A percentile compares a stretch with the other conserved stretches of the same genome.
These are phyloP conservation scores for Wickerhamiella sorbophila DNA, from an alignment of 805 yeast genomes.

Conservation along the genomic window DNA sequence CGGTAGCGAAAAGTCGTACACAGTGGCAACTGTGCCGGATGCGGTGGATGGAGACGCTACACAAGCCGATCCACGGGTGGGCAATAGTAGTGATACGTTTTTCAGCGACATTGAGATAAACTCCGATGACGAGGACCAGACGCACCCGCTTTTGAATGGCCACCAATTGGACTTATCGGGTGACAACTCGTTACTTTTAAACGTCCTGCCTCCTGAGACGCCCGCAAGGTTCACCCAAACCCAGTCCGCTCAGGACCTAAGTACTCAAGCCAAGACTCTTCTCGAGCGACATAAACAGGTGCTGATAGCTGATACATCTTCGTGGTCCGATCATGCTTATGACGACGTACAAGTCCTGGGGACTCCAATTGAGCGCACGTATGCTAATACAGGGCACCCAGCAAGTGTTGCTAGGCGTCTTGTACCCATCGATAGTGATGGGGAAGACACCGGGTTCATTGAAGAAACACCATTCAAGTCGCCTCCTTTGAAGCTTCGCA, in stretches of 20 bases:
- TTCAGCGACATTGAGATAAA: background rate
- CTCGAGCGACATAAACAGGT: background rate
- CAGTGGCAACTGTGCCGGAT: no score
- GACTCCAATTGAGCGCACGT: background rate
- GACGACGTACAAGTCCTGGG: constrained; percentile 1
- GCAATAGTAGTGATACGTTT: background rate
- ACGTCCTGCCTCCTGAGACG: background rate
- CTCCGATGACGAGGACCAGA: background rate
- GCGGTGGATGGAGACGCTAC: background rate
- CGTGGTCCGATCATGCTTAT: background rate
- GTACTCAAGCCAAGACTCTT: background rate
- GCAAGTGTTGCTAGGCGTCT: no score
- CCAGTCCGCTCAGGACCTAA: background rate
- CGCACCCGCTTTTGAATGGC: background rate
- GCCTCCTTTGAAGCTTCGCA: background rate
- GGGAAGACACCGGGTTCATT: constrained; percentile 4
- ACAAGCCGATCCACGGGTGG: background rate
- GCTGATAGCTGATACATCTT: background rate
- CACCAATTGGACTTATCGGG: background rate
- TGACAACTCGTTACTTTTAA: background rate
- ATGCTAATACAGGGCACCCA: background rate
- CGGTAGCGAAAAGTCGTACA: no score
- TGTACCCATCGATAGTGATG: background rate
- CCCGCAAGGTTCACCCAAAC: background rate
- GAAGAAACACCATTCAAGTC: constrained; percentile 2